Conservation (phyloP, 73 alveolate species). For the Paramecium caudatum region DNA sequence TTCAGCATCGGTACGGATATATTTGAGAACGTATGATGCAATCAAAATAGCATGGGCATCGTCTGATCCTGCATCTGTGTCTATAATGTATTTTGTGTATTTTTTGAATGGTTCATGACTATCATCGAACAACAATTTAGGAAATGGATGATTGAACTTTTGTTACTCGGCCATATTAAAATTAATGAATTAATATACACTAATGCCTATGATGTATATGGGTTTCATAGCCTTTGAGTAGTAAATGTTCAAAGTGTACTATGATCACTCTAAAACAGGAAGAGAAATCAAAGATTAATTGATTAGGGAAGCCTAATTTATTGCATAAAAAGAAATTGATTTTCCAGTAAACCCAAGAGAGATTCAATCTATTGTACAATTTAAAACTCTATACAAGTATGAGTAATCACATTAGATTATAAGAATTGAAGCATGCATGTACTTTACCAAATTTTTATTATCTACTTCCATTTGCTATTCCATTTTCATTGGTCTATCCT, state of each 20-base stretch:
- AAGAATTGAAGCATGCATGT: conserved; percentile 32
- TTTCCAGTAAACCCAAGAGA: background rate
- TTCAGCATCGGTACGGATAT: conserved; percentile 49
- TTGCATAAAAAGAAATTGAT: background rate
- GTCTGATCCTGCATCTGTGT: conserved; percentile 67
- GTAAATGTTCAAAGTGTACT: background rate
- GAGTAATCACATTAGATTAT: background rate
- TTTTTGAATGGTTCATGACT: background rate
- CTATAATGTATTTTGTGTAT: conserved; percentile 40
- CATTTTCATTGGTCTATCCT: conserved; percentile 13
- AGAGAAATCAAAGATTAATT: conserved; percentile 1
- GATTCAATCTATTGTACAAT: background rate
- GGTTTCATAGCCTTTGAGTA: conserved; percentile 18
- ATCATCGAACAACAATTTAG: conserved; percentile 38
- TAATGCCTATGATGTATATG: conserved; percentile 19
- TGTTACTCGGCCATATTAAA: conserved; percentile 9
- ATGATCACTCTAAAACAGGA: conserved; percentile 13
- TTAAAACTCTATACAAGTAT: conserved; percentile 19
- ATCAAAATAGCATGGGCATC: conserved; percentile 62
- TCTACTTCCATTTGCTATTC: conserved; percentile 14
- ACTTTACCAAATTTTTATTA: conserved; percentile 5
- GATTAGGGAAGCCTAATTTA: background rate
- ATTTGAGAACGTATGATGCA: conserved; percentile 55
- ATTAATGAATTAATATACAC: conserved; percentile 15
- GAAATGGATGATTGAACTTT: conserved; percentile 31